phyloP scores from a whole-genome alignment of 2,329 filamentous ascomycete genomes.

The Penicillium thymicola region DNA sequence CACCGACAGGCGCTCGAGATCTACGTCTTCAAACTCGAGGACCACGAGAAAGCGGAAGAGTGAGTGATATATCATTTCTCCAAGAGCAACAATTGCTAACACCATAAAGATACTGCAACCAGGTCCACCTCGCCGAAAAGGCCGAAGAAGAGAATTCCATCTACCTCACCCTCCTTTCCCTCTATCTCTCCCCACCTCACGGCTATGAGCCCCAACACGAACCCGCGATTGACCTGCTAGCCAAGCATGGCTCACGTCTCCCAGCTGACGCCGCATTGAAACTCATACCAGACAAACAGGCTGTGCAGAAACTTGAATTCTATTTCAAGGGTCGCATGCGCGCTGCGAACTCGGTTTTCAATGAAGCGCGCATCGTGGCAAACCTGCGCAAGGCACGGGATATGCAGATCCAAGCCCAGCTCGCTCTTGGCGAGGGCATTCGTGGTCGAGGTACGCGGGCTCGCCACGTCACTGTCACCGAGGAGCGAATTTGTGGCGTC shows the following conservation, averaged over 20 bases:
- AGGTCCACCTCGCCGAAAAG: constrained; percentile 63
- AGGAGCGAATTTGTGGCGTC: constrained; percentile 85
- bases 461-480: constrained; percentile 72
- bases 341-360: constrained; percentile 75
- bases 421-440: constrained; percentile 68
- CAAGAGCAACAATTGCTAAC: constrained; percentile 11
- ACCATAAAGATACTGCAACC: constrained; percentile 74
- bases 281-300: constrained; percentile 76
- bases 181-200: constrained; percentile 79
- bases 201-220: constrained; percentile 69
- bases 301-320: constrained; percentile 73
- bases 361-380: constrained; percentile 73
- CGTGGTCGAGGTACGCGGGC: constrained; percentile 54
- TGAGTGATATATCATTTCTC: constrained; percentile 45
- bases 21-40: constrained; percentile 89
- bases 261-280: constrained; percentile 82
- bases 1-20: constrained; percentile 96
- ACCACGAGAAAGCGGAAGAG: constrained; percentile 90
- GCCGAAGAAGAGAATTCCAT: constrained; percentile 69
- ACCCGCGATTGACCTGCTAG: constrained; percentile 82
- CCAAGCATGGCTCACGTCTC: constrained; percentile 84
- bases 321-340: constrained; percentile 93
- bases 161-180: constrained; percentile 83
- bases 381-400: constrained; percentile 75
- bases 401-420: constrained; percentile 68